A percentile compares a stretch with the other conserved stretches of the same genome.
Conservation (phyloP, 768 basidiomycete species). For the Boletellus ananas region DNA sequence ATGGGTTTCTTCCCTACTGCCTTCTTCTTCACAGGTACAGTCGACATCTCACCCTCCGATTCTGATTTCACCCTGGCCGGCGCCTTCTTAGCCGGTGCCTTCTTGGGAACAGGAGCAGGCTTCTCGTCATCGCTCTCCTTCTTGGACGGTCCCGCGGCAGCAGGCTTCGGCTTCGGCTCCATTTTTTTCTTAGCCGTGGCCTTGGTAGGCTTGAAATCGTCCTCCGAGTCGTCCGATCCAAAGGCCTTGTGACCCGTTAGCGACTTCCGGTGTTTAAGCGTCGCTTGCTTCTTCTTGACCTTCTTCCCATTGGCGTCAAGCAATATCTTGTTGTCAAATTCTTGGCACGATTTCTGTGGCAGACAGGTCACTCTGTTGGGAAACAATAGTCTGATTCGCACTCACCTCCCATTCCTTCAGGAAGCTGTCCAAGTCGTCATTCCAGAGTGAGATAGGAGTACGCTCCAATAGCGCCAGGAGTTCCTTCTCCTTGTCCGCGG, state of each 20-base stretch:
- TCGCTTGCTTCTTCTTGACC: constrained; percentile 54
- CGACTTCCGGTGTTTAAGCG: constrained; percentile 53
- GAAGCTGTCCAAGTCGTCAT: constrained; percentile 82
- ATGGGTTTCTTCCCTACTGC: constrained; percentile 20
- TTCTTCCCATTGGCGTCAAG: constrained; percentile 50
- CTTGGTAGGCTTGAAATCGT: constrained; percentile 54
- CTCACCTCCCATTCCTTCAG: constrained; percentile 80
- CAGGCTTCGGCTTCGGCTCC: constrained; percentile 23
- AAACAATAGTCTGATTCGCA: constrained; percentile 8
- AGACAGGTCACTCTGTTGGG: constrained; percentile 2
- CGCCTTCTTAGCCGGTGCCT: constrained; percentile 31
- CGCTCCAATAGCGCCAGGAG: constrained; percentile 73
- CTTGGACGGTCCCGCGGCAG: constrained; percentile 41
- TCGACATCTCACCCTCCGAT: constrained; percentile 35
- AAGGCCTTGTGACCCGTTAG: constrained; percentile 38
- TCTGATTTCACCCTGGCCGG: constrained; percentile 37
- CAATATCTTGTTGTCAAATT: constrained; percentile 42
- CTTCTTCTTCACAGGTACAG: constrained; percentile 22
- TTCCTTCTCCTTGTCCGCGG: constrained; percentile 78
- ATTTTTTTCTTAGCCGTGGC: constrained; percentile 40
- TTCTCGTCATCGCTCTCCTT: constrained; percentile 42
- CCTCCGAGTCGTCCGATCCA: constrained; percentile 42
- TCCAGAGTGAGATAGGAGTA: constrained; percentile 84
- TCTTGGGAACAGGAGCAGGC: constrained; percentile 26
- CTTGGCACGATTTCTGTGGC: constrained; percentile 37